Conservation (phyloP, 2,329 filamentous ascomycete species). For the Chaetoscypha palmicola region DNA sequence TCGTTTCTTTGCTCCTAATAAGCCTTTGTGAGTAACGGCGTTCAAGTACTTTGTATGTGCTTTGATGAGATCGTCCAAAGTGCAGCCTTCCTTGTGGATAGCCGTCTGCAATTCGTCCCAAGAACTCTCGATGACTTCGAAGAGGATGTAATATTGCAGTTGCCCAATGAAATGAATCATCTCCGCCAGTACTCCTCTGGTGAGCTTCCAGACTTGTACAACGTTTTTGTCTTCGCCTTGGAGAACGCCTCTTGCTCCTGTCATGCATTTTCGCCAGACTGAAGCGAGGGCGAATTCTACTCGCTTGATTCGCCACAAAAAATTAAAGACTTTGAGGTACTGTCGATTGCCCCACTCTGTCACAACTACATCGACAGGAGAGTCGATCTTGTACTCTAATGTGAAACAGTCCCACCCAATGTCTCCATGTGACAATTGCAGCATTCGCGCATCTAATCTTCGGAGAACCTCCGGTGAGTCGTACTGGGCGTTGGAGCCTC, state of each 20-base stretch:
- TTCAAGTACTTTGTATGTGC: conserved; percentile 88
- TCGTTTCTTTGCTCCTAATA: conserved; percentile 66
- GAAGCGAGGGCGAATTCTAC: conserved; percentile 90
- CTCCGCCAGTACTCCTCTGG: conserved; percentile 81
- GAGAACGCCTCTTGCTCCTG: conserved; percentile 84
- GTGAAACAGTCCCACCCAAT: conserved; percentile 99
- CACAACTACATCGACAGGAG: conserved; percentile 92
- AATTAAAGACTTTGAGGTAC: conserved; percentile 98
- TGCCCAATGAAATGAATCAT: conserved; percentile 99
- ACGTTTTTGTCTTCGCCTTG: conserved; percentile 65
- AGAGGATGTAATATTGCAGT: conserved; percentile 96
- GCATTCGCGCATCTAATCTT: conserved; percentile 92
- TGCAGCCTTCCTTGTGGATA: conserved; percentile 77
- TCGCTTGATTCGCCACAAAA: conserved; percentile 95
- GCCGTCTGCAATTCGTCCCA: conserved; percentile 86
- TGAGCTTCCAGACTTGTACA: conserved; percentile 79
- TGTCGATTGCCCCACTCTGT: conserved; percentile 93
- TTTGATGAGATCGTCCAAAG: conserved; percentile 87
- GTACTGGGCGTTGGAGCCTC: conserved; percentile 93
- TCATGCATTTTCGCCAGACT: conserved; percentile 94
- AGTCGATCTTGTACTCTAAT: conserved; percentile 95
- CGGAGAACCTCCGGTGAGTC: conserved; percentile 87
- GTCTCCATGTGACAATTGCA: conserved; percentile 91
- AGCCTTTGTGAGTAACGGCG: conserved; percentile 90
- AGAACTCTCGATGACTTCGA: conserved; percentile 94